These are phyloP conservation scores for Linnemannia exigua DNA, from an alignment of 192 early-diverging fungal species.

Conservation along the genomic window DNA sequence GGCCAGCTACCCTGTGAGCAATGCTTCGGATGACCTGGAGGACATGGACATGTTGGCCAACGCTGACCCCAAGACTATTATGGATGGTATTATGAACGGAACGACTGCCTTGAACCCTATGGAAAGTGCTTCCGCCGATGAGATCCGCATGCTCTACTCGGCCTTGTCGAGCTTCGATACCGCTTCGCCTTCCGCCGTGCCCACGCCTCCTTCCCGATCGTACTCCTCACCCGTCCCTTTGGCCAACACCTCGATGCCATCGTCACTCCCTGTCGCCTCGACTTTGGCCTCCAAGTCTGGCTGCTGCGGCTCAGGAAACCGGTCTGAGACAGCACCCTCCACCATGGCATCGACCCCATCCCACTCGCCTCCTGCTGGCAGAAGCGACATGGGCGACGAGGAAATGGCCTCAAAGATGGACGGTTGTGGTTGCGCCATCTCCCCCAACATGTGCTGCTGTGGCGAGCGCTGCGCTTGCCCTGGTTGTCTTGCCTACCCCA, in stretches of 20 bases:
- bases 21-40: slow-evolving; percentile 55
- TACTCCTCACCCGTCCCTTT: slow-evolving; percentile 32
- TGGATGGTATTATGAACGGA: slow-evolving; percentile 54
- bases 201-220: slow-evolving; percentile 33
- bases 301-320: slow-evolving; percentile 17
- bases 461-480: slow-evolving; percentile 53
- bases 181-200: slow-evolving; percentile 30
- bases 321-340: slow-evolving; percentile 10
- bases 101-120: slow-evolving; percentile 42
- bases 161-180: slow-evolving; percentile 44
- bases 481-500: slow-evolving; percentile 55
- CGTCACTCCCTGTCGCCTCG: neutral
- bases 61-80: slow-evolving; percentile 45
- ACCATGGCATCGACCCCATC: slow-evolving; percentile 27
- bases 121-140: slow-evolving; percentile 47
- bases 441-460: slow-evolving; percentile 55
- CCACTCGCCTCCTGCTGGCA: slow-evolving; percentile 49
- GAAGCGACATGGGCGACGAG: slow-evolving; percentile 41
- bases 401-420: slow-evolving; percentile 16
- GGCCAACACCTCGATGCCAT: slow-evolving; percentile 4
- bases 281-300: slow-evolving; percentile 15
- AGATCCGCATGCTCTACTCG: slow-evolving; percentile 56
- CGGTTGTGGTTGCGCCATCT: slow-evolving; percentile 54
- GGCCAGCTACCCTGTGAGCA: slow-evolving; percentile 51
- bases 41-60: slow-evolving; percentile 42